These are phyloP conservation scores for Saccharomyces hybrid DNA, from an alignment of 1,139 yeast species.

Conservation along the genomic window DNA sequence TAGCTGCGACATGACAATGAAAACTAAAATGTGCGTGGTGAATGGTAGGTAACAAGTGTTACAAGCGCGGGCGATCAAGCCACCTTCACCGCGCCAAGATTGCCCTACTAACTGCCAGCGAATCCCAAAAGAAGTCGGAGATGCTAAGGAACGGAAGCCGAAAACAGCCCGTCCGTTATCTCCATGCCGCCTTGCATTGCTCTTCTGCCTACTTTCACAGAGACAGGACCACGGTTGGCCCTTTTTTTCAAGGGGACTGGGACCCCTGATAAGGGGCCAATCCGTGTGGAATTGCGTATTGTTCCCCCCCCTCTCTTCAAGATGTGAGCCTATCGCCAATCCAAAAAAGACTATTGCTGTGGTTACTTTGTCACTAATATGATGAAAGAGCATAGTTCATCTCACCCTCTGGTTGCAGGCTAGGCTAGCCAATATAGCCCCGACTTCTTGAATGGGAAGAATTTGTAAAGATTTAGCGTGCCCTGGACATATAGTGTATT, in stretches of 20 bases:
- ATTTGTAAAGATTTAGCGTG: not conserved
- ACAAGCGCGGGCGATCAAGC: slow-evolving; percentile 32
- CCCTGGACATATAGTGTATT: not conserved
- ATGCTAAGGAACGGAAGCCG: not conserved
- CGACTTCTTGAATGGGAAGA: not conserved
- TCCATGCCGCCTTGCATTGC: not conserved
- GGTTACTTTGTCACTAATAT: not conserved
- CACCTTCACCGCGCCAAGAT: not conserved
- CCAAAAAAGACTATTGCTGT: not conserved
- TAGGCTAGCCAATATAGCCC: not conserved
- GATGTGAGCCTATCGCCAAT: not conserved
- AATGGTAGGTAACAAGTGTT: too few species aligned
- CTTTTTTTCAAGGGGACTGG: not conserved
- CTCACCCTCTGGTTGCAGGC: not conserved
- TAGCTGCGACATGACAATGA: too few species aligned
- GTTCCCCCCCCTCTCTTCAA: not conserved
- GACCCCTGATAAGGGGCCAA: not conserved
- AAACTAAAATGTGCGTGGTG: too few species aligned
- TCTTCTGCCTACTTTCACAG: not conserved
- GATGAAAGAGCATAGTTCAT: not conserved
- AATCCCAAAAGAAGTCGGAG: not conserved
- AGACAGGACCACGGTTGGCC: not conserved
- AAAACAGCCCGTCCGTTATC: not conserved
- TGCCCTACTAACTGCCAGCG: not conserved
- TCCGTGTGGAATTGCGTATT: not conserved